phyloP scores from a whole-genome alignment of 352 stramenopile genomes.

The Globisporangium lucens region DNA sequence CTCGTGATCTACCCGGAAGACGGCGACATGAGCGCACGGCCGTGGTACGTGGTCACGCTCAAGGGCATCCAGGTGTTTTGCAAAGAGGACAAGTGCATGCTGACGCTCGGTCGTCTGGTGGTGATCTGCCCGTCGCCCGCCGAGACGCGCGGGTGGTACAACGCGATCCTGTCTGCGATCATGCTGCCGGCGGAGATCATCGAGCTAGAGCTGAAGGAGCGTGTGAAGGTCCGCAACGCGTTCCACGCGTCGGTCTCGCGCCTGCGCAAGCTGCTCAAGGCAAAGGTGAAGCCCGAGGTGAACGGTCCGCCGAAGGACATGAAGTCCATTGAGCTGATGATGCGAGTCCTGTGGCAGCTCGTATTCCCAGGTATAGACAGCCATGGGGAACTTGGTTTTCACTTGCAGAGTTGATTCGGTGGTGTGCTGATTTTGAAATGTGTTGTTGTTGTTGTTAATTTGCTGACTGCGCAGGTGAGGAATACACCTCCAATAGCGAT shows the following conservation, averaged over 20 bases:
- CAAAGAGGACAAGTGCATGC: constrained; percentile 61
- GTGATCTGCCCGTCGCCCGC: constrained; percentile 48
- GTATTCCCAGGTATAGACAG: constrained; percentile 37
- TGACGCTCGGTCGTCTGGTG: constrained; percentile 59
- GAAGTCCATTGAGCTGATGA: constrained; percentile 77
- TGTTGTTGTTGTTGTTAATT: neutral
- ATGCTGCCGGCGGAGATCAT: constrained; percentile 65
- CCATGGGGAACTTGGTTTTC: neutral
- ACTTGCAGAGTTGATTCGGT: neutral
- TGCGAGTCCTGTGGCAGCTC: constrained; percentile 62
- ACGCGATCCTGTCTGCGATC: constrained; percentile 61
- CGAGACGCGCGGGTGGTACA: constrained; percentile 69
- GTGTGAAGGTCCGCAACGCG: constrained; percentile 60
- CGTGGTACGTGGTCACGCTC: constrained; percentile 79
- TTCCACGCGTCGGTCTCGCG: constrained; percentile 67
- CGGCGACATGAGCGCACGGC: constrained; percentile 46
- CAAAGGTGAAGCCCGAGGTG: constrained; percentile 72
- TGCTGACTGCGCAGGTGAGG: constrained; percentile 22
- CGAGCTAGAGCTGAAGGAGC: constrained; percentile 75
- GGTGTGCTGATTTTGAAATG: constrained; percentile 1
- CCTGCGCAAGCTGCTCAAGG: constrained; percentile 72
- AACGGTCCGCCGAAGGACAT: constrained; percentile 67
- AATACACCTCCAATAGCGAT: constrained; percentile 72
- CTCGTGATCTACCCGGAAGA: constrained; percentile 79
- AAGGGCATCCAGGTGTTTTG: constrained; percentile 60